Evolutionary conservation across 1,139 yeast species (phyloP).

Genomic region (Saccharomyces hybrid): DNA sequence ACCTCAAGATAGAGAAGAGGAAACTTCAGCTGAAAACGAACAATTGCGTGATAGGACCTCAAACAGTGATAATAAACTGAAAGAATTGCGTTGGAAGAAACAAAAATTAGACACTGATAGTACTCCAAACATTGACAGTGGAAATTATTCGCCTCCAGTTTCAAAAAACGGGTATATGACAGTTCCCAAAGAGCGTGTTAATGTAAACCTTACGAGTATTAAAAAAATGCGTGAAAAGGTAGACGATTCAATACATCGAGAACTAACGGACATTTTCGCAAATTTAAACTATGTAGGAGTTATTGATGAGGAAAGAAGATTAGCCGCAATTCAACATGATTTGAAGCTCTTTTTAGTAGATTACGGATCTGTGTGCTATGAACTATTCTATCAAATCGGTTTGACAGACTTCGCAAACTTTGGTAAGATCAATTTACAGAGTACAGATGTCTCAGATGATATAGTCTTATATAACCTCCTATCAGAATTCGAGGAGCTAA

Average conservation of each 20-base stretch:
- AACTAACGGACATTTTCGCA: slow-evolving; percentile 59
- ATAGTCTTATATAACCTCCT: slow-evolving; percentile 12
- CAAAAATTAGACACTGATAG: neutral
- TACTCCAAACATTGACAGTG: neutral
- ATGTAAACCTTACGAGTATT: slow-evolving; percentile 54
- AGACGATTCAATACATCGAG: slow-evolving; percentile 40
- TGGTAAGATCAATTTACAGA: slow-evolving; percentile 49
- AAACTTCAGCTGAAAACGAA: neutral
- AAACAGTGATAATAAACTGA: neutral
- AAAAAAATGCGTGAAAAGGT: slow-evolving; percentile 46
- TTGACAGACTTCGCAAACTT: slow-evolving; percentile 74
- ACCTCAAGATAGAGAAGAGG: neutral
- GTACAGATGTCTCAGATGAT: slow-evolving; percentile 24
- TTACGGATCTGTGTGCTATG: slow-evolving; percentile 60
- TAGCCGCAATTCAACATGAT: slow-evolving; percentile 78
- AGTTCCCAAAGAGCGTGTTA: slow-evolving; percentile 23
- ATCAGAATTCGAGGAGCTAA: slow-evolving; percentile 12
- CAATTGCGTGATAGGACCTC: neutral
- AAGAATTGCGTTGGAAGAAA: neutral
- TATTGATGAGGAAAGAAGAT: slow-evolving; percentile 60
- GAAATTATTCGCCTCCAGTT: neutral
- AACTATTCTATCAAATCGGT: slow-evolving; percentile 75
- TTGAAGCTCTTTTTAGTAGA: slow-evolving; percentile 72
- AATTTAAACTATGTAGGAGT: slow-evolving; percentile 75
- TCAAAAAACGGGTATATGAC: slow-evolving; percentile 11